A percentile compares a stretch with the other conserved stretches of the same genome.
Conservation (phyloP, 257 asterid species). For the Cruciata laevipes region DNA sequence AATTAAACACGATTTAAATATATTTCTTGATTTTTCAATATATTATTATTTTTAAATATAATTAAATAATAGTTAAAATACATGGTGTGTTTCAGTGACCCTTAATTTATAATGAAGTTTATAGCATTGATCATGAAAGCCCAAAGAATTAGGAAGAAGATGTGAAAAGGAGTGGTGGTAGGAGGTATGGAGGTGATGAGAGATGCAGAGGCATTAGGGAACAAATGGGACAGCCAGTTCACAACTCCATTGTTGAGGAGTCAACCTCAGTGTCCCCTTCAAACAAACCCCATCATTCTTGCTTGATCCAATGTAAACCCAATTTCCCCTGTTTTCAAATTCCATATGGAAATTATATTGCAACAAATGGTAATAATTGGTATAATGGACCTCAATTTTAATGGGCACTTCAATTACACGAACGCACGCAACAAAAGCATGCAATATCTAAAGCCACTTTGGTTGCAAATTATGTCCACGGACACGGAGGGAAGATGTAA, state of each 20-base stretch:
- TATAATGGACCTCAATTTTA: slow-evolving; percentile 5
- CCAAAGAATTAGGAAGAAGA: not conserved
- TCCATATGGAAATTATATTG: not conserved
- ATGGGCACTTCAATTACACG: slow-evolving; percentile 26
- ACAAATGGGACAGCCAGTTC: slow-evolving; percentile 49
- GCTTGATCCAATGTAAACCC: slow-evolving; percentile 25
- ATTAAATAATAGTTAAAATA: too few species aligned
- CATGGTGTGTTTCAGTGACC: too few species aligned
- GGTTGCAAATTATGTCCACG: slow-evolving; percentile 11
- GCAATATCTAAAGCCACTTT: slow-evolving; percentile 29
- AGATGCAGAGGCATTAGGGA: slow-evolving; percentile 52
- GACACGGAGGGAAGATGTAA: slow-evolving; percentile 20
- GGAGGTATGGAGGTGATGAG: slow-evolving; percentile 5
- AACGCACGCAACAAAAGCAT: slow-evolving; percentile 74
- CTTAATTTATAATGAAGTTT: too few species aligned
- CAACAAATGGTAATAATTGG: not conserved
- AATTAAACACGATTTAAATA: too few species aligned
- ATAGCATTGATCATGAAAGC: too few species aligned
- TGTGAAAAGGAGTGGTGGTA: not conserved
- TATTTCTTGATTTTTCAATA: too few species aligned
- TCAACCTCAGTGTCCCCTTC: slow-evolving; percentile 66
- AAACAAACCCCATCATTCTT: slow-evolving; percentile 18
- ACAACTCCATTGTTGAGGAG: slow-evolving; percentile 54
- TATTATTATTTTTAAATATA: too few species aligned
- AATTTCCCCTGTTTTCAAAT: too few species aligned